Conservation (phyloP, 768 basidiomycete species). For the Mycena latifolia region DNA sequence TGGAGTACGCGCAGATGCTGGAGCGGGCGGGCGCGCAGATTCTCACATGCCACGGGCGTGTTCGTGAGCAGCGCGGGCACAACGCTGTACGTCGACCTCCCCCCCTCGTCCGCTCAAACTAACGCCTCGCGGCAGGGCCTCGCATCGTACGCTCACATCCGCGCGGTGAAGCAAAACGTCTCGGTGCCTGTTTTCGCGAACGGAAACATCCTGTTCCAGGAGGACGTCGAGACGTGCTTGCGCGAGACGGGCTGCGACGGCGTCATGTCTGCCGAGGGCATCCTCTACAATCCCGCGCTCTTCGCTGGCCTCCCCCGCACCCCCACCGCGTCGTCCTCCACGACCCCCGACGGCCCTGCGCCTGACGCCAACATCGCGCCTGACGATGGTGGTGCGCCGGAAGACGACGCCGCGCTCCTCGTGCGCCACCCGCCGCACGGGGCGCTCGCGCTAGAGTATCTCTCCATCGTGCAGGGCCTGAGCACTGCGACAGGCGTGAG, state of each 20-base stretch:
- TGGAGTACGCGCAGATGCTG: constrained; percentile 96
- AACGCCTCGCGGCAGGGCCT: constrained; percentile 72
- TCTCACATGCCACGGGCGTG: constrained; percentile 92
- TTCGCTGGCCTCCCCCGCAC: constrained; percentile 58
- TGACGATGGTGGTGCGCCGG: no score
- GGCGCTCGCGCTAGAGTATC: constrained; percentile 86
- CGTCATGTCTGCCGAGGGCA: constrained; percentile 96
- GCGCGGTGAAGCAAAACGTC: constrained; percentile 91
- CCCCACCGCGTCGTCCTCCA: neutral
- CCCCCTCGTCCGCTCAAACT: constrained; percentile 11
- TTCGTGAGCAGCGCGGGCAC: constrained; percentile 93
- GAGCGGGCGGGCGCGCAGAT: constrained; percentile 96
- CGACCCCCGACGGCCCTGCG: constrained; percentile 9
- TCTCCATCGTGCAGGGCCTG: constrained; percentile 78
- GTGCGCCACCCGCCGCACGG: constrained; percentile 68
- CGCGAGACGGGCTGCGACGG: constrained; percentile 90
- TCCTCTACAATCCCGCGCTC: constrained; percentile 92
- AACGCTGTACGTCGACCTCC: constrained; percentile 61
- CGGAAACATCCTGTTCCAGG: constrained; percentile 91
- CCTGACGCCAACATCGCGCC: no score
- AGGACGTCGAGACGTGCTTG: constrained; percentile 86
- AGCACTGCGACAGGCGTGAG: constrained; percentile 79
- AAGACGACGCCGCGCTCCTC: constrained; percentile 50
- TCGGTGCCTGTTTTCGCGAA: constrained; percentile 96
- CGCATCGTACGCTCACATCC: constrained; percentile 92